Percentiles rank a stretch among this genome's conserved stretches.
phyloP scores from a whole-genome alignment of 352 stramenopile genomes.

The Pythium coloratum region DNA sequence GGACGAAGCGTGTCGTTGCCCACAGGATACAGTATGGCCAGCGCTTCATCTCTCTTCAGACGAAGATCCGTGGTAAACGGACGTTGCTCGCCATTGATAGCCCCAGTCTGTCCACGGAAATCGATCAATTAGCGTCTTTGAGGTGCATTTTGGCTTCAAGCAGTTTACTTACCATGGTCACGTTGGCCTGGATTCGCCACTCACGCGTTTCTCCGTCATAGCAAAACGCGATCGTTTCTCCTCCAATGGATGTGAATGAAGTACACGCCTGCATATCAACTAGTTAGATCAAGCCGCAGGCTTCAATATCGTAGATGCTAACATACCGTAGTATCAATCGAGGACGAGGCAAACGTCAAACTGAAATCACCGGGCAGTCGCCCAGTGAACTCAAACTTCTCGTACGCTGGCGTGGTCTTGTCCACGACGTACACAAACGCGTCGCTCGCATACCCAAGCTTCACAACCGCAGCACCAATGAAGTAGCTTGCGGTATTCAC shows the following conservation, averaged over 20 bases:
- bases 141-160: neutral
- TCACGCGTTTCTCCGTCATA: constrained; percentile 22
- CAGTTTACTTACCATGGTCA: constrained; percentile 20
- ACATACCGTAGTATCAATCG: constrained; percentile 34
- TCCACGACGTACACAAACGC: constrained; percentile 52
- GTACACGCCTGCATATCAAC: constrained; percentile 27
- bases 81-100: neutral
- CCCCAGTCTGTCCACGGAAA: constrained; percentile 19
- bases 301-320: neutral
- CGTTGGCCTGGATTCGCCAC: constrained; percentile 31
- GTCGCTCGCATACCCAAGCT: constrained; percentile 43
- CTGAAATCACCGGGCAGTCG: constrained; percentile 32
- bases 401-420: constrained; percentile 27
- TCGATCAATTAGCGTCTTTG: neutral
- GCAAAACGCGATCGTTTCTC: constrained; percentile 34
- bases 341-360: constrained; percentile 36
- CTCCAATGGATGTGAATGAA: constrained; percentile 18
- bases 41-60: constrained; percentile 34
- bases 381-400: constrained; percentile 45
- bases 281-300: neutral
- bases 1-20: constrained; percentile 42
- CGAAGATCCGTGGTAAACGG: constrained; percentile 27
- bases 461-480: constrained; percentile 41
- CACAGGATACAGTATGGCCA: constrained; percentile 40
- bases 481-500: constrained; percentile 41